Conservation (phyloP, 371 early-diverging fungal genomes). For the Mortierella sp. region DNA sequence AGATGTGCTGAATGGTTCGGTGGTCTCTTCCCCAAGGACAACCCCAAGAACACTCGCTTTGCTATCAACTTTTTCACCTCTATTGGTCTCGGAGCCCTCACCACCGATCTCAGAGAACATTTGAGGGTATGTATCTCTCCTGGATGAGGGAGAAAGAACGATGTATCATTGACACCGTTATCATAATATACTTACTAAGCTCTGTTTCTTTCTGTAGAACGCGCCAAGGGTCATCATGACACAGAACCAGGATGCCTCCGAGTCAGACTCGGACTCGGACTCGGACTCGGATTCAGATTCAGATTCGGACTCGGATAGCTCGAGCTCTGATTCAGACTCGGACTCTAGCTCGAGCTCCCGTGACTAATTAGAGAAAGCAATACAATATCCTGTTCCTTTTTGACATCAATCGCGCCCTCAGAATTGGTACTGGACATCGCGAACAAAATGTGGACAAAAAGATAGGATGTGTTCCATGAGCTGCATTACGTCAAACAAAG, state of each 20-base stretch:
- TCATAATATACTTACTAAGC: too few relatives aligned
- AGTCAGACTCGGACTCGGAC: constrained; percentile 41
- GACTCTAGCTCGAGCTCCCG: constrained; percentile 1
- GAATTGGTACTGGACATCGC: too few relatives aligned
- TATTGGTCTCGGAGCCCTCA: constrained; percentile 93
- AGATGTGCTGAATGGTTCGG: constrained; percentile 69
- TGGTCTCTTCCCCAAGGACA: constrained; percentile 93
- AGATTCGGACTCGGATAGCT: constrained; percentile 32
- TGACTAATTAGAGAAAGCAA: too few relatives aligned
- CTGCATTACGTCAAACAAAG: too few relatives aligned
- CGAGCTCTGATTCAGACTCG: constrained; percentile 25
- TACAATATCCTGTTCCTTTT: too few relatives aligned
- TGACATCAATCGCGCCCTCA: too few relatives aligned
- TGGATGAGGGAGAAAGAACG: too few relatives aligned
- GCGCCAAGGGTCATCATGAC: constrained; percentile 68
- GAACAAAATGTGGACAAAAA: too few relatives aligned
- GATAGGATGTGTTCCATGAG: too few relatives aligned
- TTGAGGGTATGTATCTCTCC: constrained; percentile 55
- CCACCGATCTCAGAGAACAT: constrained; percentile 93
- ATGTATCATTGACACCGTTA: too few relatives aligned
- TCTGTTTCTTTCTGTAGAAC: constrained; percentile 33
- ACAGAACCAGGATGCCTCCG: constrained; percentile 47
- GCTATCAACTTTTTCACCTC: constrained; percentile 98
- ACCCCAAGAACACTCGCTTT: constrained; percentile 90
- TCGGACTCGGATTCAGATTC: constrained; percentile 47